phyloP scores from a whole-genome alignment of 2,329 filamentous ascomycete species.

The Cordyceps sp. region DNA sequence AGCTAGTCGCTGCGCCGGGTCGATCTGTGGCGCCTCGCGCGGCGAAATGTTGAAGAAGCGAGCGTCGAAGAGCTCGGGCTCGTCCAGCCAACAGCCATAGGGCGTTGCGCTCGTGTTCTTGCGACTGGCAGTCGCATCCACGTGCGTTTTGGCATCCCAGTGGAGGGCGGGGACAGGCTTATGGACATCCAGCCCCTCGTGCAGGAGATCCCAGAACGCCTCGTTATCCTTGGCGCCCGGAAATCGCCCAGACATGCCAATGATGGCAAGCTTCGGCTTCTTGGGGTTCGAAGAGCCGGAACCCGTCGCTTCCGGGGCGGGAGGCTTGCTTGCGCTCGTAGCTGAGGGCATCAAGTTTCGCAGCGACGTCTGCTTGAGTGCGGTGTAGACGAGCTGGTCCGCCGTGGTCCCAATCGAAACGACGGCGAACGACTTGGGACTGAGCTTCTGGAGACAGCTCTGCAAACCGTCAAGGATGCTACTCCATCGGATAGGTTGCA shows the following conservation, averaged over 20 bases:
- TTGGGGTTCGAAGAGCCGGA: background rate
- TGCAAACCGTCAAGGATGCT: conserved; percentile 1
- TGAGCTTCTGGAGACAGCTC: background rate
- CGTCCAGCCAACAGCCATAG: conserved; percentile 35
- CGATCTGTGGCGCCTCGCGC: conserved; percentile 41
- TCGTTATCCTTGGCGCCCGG: conserved; percentile 42
- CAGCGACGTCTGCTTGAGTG: conserved; percentile 2
- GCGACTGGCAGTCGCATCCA: conserved; percentile 41
- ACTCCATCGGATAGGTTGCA: conserved; percentile 2
- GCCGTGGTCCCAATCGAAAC: conserved; percentile 1
- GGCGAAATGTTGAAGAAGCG: conserved; percentile 61
- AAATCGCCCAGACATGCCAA: conserved; percentile 50
- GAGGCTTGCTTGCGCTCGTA: background rate
- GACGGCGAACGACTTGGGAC: conserved; percentile 1
- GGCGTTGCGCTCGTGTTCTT: conserved; percentile 37
- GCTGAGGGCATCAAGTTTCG: conserved; percentile 19
- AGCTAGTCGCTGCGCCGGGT: conserved; percentile 49
- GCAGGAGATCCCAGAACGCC: conserved; percentile 46
- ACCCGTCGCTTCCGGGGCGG: background rate
- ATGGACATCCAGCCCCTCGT: conserved; percentile 48
- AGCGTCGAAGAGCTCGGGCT: conserved; percentile 50
- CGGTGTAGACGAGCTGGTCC: conserved; percentile 3
- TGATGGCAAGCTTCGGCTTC: conserved; percentile 29
- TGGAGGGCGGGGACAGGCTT: conserved; percentile 38
- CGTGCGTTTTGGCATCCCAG: conserved; percentile 44